A percentile compares a stretch with the other conserved stretches of the same genome.
Conservation (phyloP, 2,329 filamentous ascomycete species). For the Penicillium rolfsii region DNA sequence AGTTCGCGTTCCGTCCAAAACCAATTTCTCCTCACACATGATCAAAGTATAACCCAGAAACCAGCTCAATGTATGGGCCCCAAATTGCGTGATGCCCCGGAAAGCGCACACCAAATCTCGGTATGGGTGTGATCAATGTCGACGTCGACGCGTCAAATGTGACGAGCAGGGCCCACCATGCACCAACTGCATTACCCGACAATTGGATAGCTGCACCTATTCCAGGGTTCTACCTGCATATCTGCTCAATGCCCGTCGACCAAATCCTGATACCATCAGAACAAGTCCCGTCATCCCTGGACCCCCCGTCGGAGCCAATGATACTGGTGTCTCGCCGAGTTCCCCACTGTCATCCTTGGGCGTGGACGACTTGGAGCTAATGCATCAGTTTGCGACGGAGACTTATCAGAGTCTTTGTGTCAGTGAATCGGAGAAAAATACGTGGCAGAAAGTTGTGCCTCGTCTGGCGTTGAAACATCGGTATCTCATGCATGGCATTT, state of each 20-base stretch:
- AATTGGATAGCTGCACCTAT: constrained; percentile 30
- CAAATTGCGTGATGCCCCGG: constrained; percentile 17
- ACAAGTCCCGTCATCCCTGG: not conserved
- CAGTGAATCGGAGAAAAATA: constrained; percentile 28
- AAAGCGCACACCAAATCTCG: constrained; percentile 30
- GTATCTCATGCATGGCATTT: constrained; percentile 42
- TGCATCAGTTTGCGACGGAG: constrained; percentile 53
- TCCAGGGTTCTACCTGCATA: constrained; percentile 20
- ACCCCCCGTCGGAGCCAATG: not conserved
- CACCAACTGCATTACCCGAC: constrained; percentile 34
- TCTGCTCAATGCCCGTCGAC: not conserved
- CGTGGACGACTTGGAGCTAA: constrained; percentile 50
- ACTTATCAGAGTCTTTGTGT: constrained; percentile 47
- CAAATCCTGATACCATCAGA: constrained; percentile 2
- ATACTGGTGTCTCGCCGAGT: not conserved
- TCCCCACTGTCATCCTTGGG: not conserved
- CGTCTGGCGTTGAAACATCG: constrained; percentile 38
- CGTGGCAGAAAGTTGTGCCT: constrained; percentile 42
- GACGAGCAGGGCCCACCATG: constrained; percentile 40
- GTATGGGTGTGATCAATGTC: constrained; percentile 31
- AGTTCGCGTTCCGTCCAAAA: not conserved
- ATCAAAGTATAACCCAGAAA: not conserved
- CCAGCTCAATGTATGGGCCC: not conserved
- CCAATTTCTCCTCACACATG: not conserved
- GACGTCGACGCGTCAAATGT: constrained; percentile 31